Percentiles rank a stretch among this genome's conserved stretches.
Evolutionary conservation across 306 rosid genomes (phyloP).

Genomic region (Myrica gale): DNA sequence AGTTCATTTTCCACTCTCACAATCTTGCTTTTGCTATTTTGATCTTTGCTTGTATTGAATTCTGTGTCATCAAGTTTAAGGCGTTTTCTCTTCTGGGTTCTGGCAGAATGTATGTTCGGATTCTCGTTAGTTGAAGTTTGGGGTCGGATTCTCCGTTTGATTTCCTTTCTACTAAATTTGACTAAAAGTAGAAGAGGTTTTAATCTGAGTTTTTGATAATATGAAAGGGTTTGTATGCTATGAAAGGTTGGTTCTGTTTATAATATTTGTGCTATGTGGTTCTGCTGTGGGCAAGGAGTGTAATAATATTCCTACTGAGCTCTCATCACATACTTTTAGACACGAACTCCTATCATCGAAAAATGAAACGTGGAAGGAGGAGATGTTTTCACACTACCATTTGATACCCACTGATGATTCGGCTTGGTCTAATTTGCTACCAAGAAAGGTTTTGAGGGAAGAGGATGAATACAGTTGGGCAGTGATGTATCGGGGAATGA

Average conservation of each 20-base stretch:
- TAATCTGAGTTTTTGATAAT: conserved; percentile 17
- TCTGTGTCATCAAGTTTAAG: not conserved
- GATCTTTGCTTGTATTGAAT: not conserved
- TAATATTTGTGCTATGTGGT: conserved; percentile 34
- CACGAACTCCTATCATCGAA: conserved; percentile 39
- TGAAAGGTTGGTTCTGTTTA: conserved; percentile 23
- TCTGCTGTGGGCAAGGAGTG: conserved; percentile 57
- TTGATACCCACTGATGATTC: conserved; percentile 73
- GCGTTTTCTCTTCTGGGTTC: conserved; percentile 17
- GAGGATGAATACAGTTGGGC: conserved; percentile 54
- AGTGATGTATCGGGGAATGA: conserved; percentile 56
- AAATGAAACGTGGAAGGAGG: conserved; percentile 58
- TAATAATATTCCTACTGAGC: conserved; percentile 55
- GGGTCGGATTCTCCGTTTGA: not conserved
- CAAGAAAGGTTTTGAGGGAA: conserved; percentile 57
- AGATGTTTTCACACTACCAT: conserved; percentile 59
- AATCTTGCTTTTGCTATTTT: conserved; percentile 6
- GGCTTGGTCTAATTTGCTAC: conserved; percentile 61
- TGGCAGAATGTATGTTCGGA: not conserved
- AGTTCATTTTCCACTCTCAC: conserved; percentile 4
- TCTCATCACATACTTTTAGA: conserved; percentile 54
- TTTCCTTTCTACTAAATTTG: not conserved
- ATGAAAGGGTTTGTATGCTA: conserved; percentile 39
- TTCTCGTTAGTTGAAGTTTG: conserved; percentile 5
- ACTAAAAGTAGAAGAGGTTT: conserved; percentile 14